phyloP scores from a whole-genome alignment of 2,329 filamentous ascomycete genomes.

The Aspergillus sp. region DNA sequence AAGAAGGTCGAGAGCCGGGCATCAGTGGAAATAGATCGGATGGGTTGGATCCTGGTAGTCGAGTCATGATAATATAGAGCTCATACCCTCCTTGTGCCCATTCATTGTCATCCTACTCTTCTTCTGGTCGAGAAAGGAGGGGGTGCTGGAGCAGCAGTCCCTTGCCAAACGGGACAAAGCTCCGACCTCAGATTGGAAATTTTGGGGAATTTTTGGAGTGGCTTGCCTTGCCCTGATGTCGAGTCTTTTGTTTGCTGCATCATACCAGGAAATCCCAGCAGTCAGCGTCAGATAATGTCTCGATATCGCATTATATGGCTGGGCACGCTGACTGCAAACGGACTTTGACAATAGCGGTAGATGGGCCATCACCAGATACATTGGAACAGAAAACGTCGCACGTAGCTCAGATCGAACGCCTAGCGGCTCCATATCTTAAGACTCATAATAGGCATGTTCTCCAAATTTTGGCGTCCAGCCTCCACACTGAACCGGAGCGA shows the following conservation, averaged over 20 bases:
- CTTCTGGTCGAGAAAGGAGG: background rate
- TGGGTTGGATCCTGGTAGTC: background rate
- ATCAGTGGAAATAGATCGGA: background rate
- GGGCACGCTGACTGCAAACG: background rate
- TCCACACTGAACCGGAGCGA: background rate
- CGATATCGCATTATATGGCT: background rate
- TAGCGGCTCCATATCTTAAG: no score
- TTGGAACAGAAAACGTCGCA: slow-evolving; percentile 3
- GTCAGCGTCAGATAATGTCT: background rate
- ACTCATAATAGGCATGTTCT: no score
- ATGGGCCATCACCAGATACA: background rate
- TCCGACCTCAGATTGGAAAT: background rate
- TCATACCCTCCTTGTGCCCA: background rate
- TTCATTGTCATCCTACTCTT: background rate
- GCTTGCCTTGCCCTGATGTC: background rate
- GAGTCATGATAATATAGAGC: slow-evolving; percentile 2
- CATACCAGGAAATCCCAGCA: slow-evolving; percentile 3
- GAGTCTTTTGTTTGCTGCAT: background rate
- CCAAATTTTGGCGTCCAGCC: background rate
- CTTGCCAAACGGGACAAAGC: background rate
- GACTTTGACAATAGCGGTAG: background rate
- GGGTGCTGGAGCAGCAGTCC: background rate
- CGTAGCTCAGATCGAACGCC: background rate
- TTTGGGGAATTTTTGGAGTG: background rate
- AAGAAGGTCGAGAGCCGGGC: background rate